Evolutionary conservation across 2,329 filamentous ascomycete genomes (phyloP).

Genomic region (Colletotrichum magnum): DNA sequence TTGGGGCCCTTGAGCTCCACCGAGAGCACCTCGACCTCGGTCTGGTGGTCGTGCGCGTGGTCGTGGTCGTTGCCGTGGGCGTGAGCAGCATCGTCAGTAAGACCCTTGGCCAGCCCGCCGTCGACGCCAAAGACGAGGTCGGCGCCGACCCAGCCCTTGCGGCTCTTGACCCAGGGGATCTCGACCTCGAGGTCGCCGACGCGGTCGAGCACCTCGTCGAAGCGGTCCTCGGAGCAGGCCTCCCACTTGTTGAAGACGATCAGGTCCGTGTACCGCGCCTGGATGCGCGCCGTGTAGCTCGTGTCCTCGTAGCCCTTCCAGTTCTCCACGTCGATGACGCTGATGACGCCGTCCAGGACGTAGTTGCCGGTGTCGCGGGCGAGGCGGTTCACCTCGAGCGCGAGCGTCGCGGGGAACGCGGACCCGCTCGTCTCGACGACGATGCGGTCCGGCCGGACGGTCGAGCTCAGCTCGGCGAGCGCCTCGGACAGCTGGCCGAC

Average conservation of each 20-base stretch:
- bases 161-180: conserved; percentile 86
- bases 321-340: conserved; percentile 94
- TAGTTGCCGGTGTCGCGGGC: conserved; percentile 79
- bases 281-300: conserved; percentile 88
- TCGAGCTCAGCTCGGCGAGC: conserved; percentile 77
- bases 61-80: conserved; percentile 55
- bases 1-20: conserved; percentile 72
- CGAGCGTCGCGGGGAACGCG: conserved; percentile 89
- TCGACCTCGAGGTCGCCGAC: conserved; percentile 87
- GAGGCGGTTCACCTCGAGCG: conserved; percentile 89
- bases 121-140: conserved; percentile 91
- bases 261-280: conserved; percentile 90
- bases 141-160: conserved; percentile 82
- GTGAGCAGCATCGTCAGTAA: conserved; percentile 60
- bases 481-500: conserved; percentile 91
- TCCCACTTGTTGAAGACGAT: conserved; percentile 98
- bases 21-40: conserved; percentile 93
- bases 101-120: conserved; percentile 76
- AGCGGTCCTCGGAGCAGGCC: conserved; percentile 76
- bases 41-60: conserved; percentile 74
- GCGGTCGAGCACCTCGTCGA: conserved; percentile 84
- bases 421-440: conserved; percentile 94
- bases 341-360: conserved; percentile 87
- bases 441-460: conserved; percentile 81
- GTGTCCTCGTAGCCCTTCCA: conserved; percentile 95